A percentile compares a stretch with the other conserved stretches of the same genome.
These are phyloP conservation scores for Puccinia coronata DNA, from an alignment of 1,284 basidiomycete genomes.

Conservation along the genomic window DNA sequence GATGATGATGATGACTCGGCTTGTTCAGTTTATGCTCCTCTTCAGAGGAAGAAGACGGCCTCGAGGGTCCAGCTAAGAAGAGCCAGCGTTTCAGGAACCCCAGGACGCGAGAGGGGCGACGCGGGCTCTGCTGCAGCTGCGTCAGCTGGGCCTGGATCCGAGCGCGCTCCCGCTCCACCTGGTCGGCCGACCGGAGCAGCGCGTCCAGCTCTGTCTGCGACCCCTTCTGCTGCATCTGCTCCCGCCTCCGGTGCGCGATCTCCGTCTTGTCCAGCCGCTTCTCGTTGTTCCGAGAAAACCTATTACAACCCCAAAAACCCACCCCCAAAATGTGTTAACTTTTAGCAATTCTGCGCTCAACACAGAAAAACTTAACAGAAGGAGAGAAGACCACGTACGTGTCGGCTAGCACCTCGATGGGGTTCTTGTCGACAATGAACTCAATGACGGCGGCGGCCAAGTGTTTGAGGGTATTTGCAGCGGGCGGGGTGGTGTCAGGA, in stretches of 20 bases:
- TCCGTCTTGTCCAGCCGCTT: not conserved
- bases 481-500: not conserved
- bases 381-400: not conserved
- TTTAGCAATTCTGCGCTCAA: not conserved
- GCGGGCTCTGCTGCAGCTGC: not conserved
- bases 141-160: not conserved
- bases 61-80: not conserved
- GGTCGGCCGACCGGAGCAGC: not conserved
- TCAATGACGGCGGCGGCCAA: not conserved
- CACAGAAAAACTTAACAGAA: not conserved
- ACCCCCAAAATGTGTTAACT: too few relatives aligned
- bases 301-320: too few relatives aligned
- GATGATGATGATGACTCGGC: not conserved
- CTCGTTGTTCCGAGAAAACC: not conserved
- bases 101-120: too few relatives aligned
- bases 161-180: not conserved
- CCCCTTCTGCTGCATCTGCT: not conserved
- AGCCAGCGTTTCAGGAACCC: too few relatives aligned
- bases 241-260: not conserved
- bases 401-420: not conserved
- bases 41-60: not conserved
- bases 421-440: constrained; percentile 17
- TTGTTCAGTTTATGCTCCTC: too few relatives aligned
- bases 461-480: not conserved
- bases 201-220: not conserved